Conservation (phyloP, 495 filamentous ascomycete genomes). For the Aspergillus heteromorphus region DNA sequence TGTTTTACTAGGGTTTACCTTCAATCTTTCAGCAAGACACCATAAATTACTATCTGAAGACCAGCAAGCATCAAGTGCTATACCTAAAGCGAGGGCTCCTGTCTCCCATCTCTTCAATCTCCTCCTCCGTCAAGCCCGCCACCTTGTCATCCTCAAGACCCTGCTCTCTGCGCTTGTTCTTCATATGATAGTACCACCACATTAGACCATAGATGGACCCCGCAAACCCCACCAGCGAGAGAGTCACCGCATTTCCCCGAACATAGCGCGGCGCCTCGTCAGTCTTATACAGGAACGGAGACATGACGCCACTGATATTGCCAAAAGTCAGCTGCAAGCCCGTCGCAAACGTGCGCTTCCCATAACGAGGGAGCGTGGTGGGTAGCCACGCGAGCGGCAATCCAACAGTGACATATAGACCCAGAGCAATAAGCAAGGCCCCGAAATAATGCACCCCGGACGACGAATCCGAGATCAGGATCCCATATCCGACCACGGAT, state of each 20-base stretch:
- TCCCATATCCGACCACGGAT: constrained; percentile 62
- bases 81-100: constrained; percentile 58
- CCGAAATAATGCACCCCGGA: constrained; percentile 66
- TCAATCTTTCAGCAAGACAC: background rate
- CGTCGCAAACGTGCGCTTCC: constrained; percentile 64
- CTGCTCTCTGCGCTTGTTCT: constrained; percentile 50
- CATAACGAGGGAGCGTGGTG: constrained; percentile 57
- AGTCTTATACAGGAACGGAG: constrained; percentile 49
- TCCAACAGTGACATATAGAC: constrained; percentile 65
- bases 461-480: constrained; percentile 54
- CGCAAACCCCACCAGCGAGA: constrained; percentile 40
- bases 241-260: constrained; percentile 40
- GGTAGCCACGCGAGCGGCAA: constrained; percentile 65
- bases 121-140: constrained; percentile 54
- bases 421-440: constrained; percentile 64
- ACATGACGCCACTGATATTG: constrained; percentile 64
- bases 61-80: constrained; percentile 37
- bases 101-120: constrained; percentile 66
- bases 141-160: constrained; percentile 51
- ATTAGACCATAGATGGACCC: constrained; percentile 44
- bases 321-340: constrained; percentile 64
- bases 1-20: background rate
- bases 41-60: background rate
- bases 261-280: constrained; percentile 38
- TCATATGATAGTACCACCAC: constrained; percentile 48